Percentiles rank a stretch among this genome's conserved stretches.
Evolutionary conservation across 192 early-diverging fungal species (phyloP).

Genomic region (Entomortierella chlamydospora): DNA sequence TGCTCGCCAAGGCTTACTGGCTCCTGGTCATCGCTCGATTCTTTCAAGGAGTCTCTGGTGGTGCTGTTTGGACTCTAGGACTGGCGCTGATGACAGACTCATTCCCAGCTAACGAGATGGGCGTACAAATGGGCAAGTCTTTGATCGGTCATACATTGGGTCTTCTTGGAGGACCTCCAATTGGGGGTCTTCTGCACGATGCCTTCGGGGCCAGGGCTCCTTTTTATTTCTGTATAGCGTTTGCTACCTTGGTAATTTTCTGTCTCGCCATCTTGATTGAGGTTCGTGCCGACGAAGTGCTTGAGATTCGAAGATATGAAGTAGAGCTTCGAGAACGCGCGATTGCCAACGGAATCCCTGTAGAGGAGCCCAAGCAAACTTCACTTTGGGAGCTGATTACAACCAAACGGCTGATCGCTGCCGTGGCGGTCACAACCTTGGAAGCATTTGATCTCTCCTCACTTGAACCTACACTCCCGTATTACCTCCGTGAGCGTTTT

Average conservation of each 20-base stretch:
- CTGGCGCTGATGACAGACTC: constrained; percentile 79
- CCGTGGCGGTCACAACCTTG: constrained; percentile 26
- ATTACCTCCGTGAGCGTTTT: constrained; percentile 62
- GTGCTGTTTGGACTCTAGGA: constrained; percentile 77
- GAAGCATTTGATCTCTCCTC: constrained; percentile 40
- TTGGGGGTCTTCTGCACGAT: constrained; percentile 75
- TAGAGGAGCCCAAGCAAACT: constrained; percentile 10
- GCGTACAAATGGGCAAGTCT: constrained; percentile 77
- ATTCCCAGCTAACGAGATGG: constrained; percentile 65
- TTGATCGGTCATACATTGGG: constrained; percentile 77
- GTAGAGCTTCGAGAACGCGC: constrained; percentile 29
- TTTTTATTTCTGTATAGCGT: constrained; percentile 74
- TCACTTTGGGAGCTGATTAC: constrained; percentile 56
- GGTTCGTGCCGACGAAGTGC: constrained; percentile 49
- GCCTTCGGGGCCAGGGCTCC: constrained; percentile 73
- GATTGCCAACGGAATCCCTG: constrained; percentile 9
- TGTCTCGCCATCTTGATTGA: constrained; percentile 69
- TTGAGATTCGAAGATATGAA: constrained; percentile 30
- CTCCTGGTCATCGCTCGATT: constrained; percentile 76
- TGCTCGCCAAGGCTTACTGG: constrained; percentile 70
- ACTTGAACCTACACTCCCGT: constrained; percentile 67
- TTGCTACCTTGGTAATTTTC: constrained; percentile 67
- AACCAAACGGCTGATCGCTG: constrained; percentile 57
- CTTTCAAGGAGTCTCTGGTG: constrained; percentile 79
- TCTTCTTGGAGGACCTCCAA: constrained; percentile 71